A percentile compares a stretch with the other conserved stretches of the same genome.
These are phyloP conservation scores for Leishmania guyanensis DNA, from an alignment of 208 protist genomes.

Conservation along the genomic window DNA sequence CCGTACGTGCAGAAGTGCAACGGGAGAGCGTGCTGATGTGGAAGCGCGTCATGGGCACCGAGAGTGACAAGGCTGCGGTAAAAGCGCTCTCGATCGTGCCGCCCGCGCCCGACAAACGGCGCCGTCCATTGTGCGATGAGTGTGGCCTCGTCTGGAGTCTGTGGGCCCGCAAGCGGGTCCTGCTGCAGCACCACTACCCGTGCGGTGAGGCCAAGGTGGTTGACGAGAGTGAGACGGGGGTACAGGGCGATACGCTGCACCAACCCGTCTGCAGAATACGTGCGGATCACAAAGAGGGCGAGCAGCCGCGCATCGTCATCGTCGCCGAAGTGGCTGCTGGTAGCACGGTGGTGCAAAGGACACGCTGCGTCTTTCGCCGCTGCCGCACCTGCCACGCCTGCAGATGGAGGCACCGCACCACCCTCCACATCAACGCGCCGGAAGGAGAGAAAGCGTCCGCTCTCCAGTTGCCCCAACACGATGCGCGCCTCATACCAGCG, in stretches of 20 bases:
- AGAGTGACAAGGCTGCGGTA: conserved; percentile 53
- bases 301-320: conserved; percentile 49
- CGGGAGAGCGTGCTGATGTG: conserved; percentile 52
- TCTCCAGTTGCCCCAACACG: conserved; percentile 30
- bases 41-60: conserved; percentile 51
- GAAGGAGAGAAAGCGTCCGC: conserved; percentile 30
- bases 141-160: conserved; percentile 35
- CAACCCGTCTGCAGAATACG: conserved; percentile 42
- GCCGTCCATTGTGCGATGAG: conserved; percentile 44
- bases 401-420: neutral
- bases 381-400: neutral
- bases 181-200: conserved; percentile 61
- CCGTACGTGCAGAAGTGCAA: conserved; percentile 65
- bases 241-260: conserved; percentile 62
- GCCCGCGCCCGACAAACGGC: conserved; percentile 15
- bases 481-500: conserved; percentile 34
- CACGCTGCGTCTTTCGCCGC: neutral
- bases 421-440: neutral
- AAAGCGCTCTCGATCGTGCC: conserved; percentile 28
- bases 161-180: conserved; percentile 48
- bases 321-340: neutral
- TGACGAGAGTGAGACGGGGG: conserved; percentile 67
- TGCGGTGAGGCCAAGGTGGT: conserved; percentile 74
- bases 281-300: conserved; percentile 57
- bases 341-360: neutral